phyloP scores from a whole-genome alignment of 2,329 filamentous ascomycete genomes.

The Colletotrichum musae region DNA sequence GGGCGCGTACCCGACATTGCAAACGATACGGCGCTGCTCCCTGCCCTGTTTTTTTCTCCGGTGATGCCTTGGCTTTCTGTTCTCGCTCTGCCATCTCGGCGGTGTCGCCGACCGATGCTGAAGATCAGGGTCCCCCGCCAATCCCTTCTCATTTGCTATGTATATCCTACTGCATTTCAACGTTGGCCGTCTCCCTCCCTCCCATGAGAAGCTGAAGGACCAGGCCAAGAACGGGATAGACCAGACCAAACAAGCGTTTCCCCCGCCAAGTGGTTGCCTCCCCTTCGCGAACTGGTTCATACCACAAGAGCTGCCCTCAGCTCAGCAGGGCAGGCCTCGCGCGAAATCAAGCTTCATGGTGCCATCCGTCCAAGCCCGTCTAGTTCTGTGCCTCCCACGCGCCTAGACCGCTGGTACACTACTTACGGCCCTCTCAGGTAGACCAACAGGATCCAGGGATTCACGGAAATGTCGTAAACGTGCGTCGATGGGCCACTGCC shows the following conservation, averaged over 20 bases:
- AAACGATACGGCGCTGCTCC: neutral
- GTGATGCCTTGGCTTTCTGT: too few relatives aligned
- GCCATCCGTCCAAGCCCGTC: constrained; percentile 6
- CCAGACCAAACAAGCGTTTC: constrained; percentile 14
- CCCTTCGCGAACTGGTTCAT: constrained; percentile 12
- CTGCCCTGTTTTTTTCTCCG: neutral
- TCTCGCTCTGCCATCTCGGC: too few relatives aligned
- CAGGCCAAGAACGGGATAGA: constrained; percentile 11
- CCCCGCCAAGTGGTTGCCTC: constrained; percentile 5
- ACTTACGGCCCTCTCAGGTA: too few relatives aligned
- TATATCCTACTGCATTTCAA: neutral
- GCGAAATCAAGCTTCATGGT: constrained; percentile 22
- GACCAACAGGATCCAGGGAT: neutral
- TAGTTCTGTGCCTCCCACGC: neutral
- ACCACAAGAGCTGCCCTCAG: neutral
- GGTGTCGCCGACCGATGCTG: neutral
- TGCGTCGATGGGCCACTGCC: constrained; percentile 38
- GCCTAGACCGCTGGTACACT: too few relatives aligned
- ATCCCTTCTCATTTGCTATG: neutral
- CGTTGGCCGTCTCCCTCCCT: neutral
- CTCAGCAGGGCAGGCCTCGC: constrained; percentile 2
- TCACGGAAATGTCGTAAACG: constrained; percentile 37
- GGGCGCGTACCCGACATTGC: neutral
- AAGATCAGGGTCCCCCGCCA: constrained; percentile 10
- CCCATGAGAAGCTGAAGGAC: constrained; percentile 12